Evolutionary conservation across 768 basidiomycete species (phyloP), one percentile per base, ranked within the genome.

Genomic region (Tylopilus sp.): DNA sequence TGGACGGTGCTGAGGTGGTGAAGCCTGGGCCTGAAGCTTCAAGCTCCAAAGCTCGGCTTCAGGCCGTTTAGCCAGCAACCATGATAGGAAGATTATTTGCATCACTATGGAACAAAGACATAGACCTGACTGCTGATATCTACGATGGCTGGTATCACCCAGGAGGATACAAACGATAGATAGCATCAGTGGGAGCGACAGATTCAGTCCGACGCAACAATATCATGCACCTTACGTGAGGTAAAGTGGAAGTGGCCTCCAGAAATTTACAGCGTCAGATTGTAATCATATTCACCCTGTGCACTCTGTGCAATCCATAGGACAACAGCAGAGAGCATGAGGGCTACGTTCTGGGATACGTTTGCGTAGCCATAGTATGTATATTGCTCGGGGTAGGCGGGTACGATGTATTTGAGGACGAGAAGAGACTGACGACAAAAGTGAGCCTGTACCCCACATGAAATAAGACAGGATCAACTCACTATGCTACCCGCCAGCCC

Each of bases 401-500:
- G 75, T 33, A 98, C 69, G 59, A 94, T 67, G 64, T 98, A 98
- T 69, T 98, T 98, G 64, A 98, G 76, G 47, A 98, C 83, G 30
- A 95, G 75, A 10, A 97, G 77, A 13, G 88, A 87, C 95, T 98
- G 66, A 2, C 0, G 12, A 22, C 26, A 20, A 22, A 8, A 11
- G 6, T 57, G 17, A 48, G 53, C 18, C 18, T 18, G 36, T 20
- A 22, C 20, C 21, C 3, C n/a, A 25, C 1, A 17, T 6, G n/a
- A 40, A 22, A 4, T 23, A 18, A 31, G 44, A 44, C 23, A 2
- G 25, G 20, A 6, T 23, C 0, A 30, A 82, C 94, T 61, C 64
- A 98, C 95, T 66, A 97, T 82, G 64, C 93, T 95, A 44, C 95
- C 97, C n/a, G 95, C 97, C 40, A 98, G 67, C 0, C 97, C 97